phyloP scores from a whole-genome alignment of 352 stramenopile species.

The Pilasporangium apinafurcum region DNA sequence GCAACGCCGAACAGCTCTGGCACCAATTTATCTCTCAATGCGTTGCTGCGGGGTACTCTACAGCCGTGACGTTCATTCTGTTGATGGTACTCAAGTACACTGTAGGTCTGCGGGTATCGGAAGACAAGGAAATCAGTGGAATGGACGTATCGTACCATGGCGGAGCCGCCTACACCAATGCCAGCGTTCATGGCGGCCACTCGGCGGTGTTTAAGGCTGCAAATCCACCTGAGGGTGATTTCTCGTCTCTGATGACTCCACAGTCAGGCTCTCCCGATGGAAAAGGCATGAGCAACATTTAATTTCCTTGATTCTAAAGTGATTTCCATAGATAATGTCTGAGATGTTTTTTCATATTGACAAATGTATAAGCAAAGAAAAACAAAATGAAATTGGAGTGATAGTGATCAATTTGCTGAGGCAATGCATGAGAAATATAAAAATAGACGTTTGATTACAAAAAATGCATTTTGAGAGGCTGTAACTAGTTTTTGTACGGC shows the following conservation, averaged over 20 bases:
- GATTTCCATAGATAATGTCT: too few relatives aligned
- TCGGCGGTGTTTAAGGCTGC: constrained; percentile 24
- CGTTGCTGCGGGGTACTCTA: constrained; percentile 60
- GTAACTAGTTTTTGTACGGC: too few relatives aligned
- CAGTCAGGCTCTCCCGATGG: too few relatives aligned
- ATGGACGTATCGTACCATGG: constrained; percentile 79
- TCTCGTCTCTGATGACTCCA: constrained; percentile 25
- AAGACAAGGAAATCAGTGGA: constrained; percentile 72
- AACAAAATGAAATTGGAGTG: too few relatives aligned
- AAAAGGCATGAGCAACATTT: too few relatives aligned
- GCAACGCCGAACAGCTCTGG: constrained; percentile 16
- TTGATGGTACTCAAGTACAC: constrained; percentile 65
- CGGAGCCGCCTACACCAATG: constrained; percentile 54
- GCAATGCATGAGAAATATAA: too few relatives aligned
- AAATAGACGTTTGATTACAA: too few relatives aligned
- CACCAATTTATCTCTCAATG: constrained; percentile 19
- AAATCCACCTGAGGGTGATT: constrained; percentile 22
- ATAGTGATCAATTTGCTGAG: too few relatives aligned
- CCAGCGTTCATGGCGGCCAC: constrained; percentile 20
- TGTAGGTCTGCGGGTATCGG: constrained; percentile 61
- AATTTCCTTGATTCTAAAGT: too few relatives aligned
- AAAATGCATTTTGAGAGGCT: too few relatives aligned
- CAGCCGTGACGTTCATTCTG: constrained; percentile 62
- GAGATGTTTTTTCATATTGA: too few relatives aligned
- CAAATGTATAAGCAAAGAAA: too few relatives aligned